Evolutionary conservation across 1,284 basidiomycete species (phyloP), one percentile per base, ranked within the genome.

Genomic region (Trichosporon inkin): DNA sequence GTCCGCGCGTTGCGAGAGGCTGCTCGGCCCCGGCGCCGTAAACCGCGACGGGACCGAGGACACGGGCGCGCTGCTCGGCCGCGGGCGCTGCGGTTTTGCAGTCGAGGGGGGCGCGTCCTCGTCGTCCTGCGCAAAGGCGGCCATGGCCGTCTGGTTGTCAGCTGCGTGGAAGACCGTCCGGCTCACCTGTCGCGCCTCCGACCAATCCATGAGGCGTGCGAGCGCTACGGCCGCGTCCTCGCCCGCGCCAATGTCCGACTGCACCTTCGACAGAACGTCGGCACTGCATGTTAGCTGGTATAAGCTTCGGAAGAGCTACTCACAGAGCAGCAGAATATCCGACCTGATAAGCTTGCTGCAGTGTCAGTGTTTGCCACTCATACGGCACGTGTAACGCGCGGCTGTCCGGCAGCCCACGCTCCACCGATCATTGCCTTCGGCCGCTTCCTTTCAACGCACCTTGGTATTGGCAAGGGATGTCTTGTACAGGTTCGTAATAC

Each of bases 401-500:
- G 8, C 28, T 4, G 8, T 8, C 5, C 28, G 28, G 28, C 28
- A 4, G 28, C 28, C 28, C 28, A 32, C 28, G 28, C 28, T 32
- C 28, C 28, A 8, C 28, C 5, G 28, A 5, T 32, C 28, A 32
- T 32, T 8, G 8, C 28, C 11, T 5, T 5, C 28, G 28, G 28
- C 28, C 4, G 28, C 8, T 4, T 32, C 28, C 28, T 32, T 32
- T 8, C 28, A 8, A 68, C 74, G 51, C 56, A 78, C 78, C 71
- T 80, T 78, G 37, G 77, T 78, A 32, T 73, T 72, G n/a, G 67
- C 64, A 10, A 80, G 63, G 10, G 74, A 75, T 36, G 66, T 68
- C 67, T 78, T 78, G 68, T 80, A 80, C 17, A 80, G 64, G 32
- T 70, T 77, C 11, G 78, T 79, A 56, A 80, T 80, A 63, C 72